Evolutionary conservation across 805 yeast genomes (phyloP), one percentile per base, ranked within the genome.

Genomic region (Schwanniomyces vanrijiae): DNA sequence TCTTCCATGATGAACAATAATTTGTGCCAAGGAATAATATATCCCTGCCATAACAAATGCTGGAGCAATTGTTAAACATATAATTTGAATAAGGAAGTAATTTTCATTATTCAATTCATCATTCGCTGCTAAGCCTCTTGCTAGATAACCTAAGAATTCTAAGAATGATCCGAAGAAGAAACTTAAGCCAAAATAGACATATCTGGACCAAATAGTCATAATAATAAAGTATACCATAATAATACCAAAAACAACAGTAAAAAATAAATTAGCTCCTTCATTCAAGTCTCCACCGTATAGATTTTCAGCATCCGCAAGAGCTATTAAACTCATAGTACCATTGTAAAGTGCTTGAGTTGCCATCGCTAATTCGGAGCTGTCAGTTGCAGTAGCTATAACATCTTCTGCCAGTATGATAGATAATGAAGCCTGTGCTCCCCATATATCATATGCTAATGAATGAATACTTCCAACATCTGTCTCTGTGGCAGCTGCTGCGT

Each of bases 41-140:
- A 90, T 73, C 1, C 92, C 96, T 3, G 87, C 96, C 88, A 88
- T 86, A 39, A 87, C 71, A 62, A 90, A 86, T 18, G 88, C 89
- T 0, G 96, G 96, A 0, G 89, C 92, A 41, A 90, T 65, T 0
- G 92, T 88, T 46, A 89, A 67, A 56, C 84, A 74, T 46, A 83
- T 77, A 52, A 85, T 77, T 62, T 90, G 95, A 55, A 83, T 65
- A 37, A 86, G 58, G 58, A 75, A 90, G 24, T 73, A 68, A 43
- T 74, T 62, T 35, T 65, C 52, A 31, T 66, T 57, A 13, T 51
- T 33, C 2, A 44, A 37, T 52, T 77, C 59, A n/a, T 18, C 34
- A 38, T 59, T 52, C 16, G 76, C 72, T 2, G 84, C 73, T 45
- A 77, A 53, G 1, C 76, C 59, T 45, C 96, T 68, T 3, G 83